phyloP scores from a whole-genome alignment of 2,329 filamentous ascomycete genomes.

The Sclerotinia spermophila region DNA sequence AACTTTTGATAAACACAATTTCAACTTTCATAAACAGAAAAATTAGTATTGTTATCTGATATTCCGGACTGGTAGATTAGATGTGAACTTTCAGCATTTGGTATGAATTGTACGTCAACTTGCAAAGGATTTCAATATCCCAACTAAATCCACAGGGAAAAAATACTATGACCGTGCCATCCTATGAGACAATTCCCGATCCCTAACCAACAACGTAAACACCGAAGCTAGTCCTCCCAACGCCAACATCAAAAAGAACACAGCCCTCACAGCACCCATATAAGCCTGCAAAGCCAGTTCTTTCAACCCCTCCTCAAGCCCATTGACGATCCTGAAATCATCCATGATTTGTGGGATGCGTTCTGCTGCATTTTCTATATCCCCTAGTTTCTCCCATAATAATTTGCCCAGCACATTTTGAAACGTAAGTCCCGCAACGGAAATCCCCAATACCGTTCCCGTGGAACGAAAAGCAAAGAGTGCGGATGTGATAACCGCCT shows the following conservation, averaged over 20 bases:
- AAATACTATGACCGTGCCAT: background rate
- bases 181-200: constrained; percentile 13
- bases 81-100: background rate
- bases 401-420: constrained; percentile 19
- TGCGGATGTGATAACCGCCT: constrained; percentile 70
- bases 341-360: background rate
- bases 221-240: constrained; percentile 3
- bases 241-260: constrained; percentile 14
- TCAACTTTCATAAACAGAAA: background rate
- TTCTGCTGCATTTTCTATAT: constrained; percentile 8
- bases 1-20: background rate
- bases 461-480: constrained; percentile 75
- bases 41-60: background rate
- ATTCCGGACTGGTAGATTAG: background rate
- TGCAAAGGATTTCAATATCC: background rate
- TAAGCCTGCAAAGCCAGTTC: constrained; percentile 10
- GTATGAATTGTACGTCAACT: no score
- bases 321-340: constrained; percentile 1
- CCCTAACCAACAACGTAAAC: background rate
- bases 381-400: constrained; percentile 20
- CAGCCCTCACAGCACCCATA: constrained; percentile 12
- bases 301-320: background rate
- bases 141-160: background rate
- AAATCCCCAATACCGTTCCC: constrained; percentile 63
- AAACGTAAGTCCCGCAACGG: constrained; percentile 31